Evolutionary conservation across 176 grass and related monocot species (phyloP).

Genomic region (Raddia guianensis): DNA sequence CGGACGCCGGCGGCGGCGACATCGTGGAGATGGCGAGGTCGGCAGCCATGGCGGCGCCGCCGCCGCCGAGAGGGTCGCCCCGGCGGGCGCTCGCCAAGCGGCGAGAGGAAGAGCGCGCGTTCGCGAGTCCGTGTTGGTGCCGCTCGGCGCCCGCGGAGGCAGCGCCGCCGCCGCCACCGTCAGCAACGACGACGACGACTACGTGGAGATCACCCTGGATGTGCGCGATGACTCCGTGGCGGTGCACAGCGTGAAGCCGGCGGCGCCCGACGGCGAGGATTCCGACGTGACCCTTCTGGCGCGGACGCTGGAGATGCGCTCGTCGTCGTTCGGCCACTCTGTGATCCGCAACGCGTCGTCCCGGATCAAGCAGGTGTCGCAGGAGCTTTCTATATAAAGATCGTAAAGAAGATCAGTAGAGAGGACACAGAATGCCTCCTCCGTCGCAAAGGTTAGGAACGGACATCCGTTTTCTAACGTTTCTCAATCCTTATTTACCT

Average conservation of each 20-base stretch:
- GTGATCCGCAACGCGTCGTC: slow-evolving; percentile 77
- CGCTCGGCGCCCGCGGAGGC: too few relatives aligned
- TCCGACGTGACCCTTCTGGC: slow-evolving; percentile 66
- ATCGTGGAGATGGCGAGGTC: slow-evolving; percentile 43
- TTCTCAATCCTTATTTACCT: too few relatives aligned
- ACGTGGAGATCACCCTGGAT: too few relatives aligned
- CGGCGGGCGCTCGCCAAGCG: slow-evolving; percentile 70
- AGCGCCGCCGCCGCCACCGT: too few relatives aligned
- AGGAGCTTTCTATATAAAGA: too few relatives aligned
- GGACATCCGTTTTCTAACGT: too few relatives aligned
- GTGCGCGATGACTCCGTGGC: slow-evolving; percentile 39
- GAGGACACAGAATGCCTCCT: too few relatives aligned
- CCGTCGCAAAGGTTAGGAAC: neutral
- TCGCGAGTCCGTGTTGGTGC: too few relatives aligned
- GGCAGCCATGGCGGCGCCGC: too few relatives aligned
- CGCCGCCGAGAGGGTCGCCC: slow-evolving; percentile 45
- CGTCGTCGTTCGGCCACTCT: slow-evolving; percentile 49
- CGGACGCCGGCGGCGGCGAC: slow-evolving; percentile 41
- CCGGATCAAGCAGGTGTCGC: neutral
- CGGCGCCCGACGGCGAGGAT: slow-evolving; percentile 44
- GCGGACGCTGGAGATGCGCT: slow-evolving; percentile 68
- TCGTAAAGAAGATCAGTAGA: too few relatives aligned
- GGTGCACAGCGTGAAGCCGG: slow-evolving; percentile 82
- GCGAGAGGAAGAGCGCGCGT: slow-evolving; percentile 44
- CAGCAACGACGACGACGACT: too few relatives aligned